Evolutionary conservation across 1,284 basidiomycete genomes (phyloP).

Genomic region (Pseudozyma pruni): DNA sequence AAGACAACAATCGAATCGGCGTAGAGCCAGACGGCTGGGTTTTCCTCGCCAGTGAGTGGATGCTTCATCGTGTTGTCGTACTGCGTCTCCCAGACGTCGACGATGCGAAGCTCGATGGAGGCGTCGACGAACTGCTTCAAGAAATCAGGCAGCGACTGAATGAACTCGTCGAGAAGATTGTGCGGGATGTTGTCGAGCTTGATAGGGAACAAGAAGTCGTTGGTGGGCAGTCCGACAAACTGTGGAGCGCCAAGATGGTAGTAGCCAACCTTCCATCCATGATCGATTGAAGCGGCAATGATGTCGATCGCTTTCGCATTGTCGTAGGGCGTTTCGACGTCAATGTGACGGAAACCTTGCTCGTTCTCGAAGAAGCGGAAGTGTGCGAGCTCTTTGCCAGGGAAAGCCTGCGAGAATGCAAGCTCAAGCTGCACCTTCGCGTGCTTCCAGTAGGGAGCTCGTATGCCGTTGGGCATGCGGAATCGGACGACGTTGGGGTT

Average conservation of each 20-base stretch:
- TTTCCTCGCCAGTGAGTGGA: too few relatives aligned
- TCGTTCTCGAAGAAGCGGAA: not conserved
- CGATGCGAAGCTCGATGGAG: not conserved
- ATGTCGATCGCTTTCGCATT: not conserved
- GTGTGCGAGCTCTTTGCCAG: not conserved
- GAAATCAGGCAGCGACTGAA: not conserved
- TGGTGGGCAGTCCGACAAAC: not conserved
- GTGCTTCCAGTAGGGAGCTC: not conserved
- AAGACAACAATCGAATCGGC: too few relatives aligned
- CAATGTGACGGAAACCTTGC: conserved; percentile 1
- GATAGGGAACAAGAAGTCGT: not conserved
- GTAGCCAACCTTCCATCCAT: not conserved
- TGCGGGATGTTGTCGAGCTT: conserved; percentile 4
- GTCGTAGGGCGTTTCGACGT: not conserved
- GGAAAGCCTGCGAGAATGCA: not conserved
- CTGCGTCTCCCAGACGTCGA: not conserved
- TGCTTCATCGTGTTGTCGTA: too few relatives aligned
- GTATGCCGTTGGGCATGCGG: not conserved
- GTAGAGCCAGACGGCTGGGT: too few relatives aligned
- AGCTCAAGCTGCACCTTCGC: not conserved
- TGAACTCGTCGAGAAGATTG: not conserved
- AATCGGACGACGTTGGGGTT: conserved; percentile 1
- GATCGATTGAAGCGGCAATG: not conserved
- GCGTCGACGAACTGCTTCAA: not conserved
- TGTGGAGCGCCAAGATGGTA: not conserved